phyloP scores from a whole-genome alignment of 2,329 filamentous ascomycete species.

The Alternaria burnsii region DNA sequence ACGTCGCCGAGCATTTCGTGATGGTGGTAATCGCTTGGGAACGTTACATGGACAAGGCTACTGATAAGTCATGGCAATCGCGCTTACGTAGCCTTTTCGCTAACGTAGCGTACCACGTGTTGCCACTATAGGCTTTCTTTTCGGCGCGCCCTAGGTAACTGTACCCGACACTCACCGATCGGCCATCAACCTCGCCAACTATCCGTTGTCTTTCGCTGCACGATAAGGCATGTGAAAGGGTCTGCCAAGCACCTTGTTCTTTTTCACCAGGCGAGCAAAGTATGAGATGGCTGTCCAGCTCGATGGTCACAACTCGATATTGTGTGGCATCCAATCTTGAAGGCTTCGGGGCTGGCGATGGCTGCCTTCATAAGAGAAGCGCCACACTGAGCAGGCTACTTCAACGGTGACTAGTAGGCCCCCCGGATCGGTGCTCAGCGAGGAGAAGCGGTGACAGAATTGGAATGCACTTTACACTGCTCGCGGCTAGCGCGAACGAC shows the following conservation, averaged over 20 bases:
- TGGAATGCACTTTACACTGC: conserved; percentile 15
- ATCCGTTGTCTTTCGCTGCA: not conserved
- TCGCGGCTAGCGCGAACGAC: conserved; percentile 22
- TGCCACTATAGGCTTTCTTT: not conserved
- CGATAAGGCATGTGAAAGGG: conserved; percentile 9
- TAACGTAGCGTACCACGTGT: conserved; percentile 9
- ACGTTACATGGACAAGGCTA: conserved; percentile 8
- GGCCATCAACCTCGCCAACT: not conserved
- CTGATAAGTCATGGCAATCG: conserved; percentile 22
- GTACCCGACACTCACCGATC: conserved; percentile 13
- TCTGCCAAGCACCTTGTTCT: not conserved
- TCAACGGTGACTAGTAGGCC: conserved; percentile 8
- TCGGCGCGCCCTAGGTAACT: conserved; percentile 1
- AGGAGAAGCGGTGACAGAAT: conserved; percentile 38
- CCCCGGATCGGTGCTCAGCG: conserved; percentile 11
- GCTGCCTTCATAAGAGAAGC: not conserved
- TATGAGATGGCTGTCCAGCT: not conserved
- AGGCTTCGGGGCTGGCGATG: not conserved
- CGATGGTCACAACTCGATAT: not conserved
- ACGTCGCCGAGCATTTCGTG: not conserved
- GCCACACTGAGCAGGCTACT: conserved; percentile 5
- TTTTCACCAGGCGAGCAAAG: not conserved
- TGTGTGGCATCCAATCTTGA: not conserved
- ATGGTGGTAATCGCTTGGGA: conserved; percentile 7
- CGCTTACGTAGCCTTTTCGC: conserved; percentile 18